These are phyloP conservation scores for Fusarium sp. DNA, from an alignment of 2,329 filamentous ascomycete genomes.

Conservation along the genomic window DNA sequence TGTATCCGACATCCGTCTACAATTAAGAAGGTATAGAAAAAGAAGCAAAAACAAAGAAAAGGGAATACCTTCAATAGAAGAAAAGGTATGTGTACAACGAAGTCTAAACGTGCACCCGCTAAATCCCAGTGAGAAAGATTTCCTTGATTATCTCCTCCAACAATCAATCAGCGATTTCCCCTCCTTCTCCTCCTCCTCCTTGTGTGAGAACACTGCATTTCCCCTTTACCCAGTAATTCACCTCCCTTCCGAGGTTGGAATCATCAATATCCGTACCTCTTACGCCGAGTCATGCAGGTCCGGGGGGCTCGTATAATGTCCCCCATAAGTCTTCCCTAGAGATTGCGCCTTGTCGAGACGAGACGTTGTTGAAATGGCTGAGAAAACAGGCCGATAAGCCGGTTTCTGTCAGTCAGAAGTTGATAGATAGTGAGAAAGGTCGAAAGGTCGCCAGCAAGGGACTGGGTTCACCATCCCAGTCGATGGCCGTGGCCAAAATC, in stretches of 20 bases:
- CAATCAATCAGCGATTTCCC: constrained; percentile 11
- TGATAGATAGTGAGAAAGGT: neutral
- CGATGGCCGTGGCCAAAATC: neutral
- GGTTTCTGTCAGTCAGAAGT: constrained; percentile 11
- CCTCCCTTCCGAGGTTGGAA: constrained; percentile 35
- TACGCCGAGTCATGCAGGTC: constrained; percentile 47
- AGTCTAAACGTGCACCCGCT: constrained; percentile 38
- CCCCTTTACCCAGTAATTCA: constrained; percentile 38
- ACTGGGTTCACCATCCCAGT: neutral
- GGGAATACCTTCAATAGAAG: constrained; percentile 9
- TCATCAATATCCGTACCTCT: constrained; percentile 36
- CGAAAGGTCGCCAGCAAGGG: neutral
- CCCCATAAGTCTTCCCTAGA: constrained; percentile 39
- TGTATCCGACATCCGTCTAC: constrained; percentile 38
- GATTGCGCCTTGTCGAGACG: constrained; percentile 15
- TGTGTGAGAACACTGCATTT: constrained; percentile 6
- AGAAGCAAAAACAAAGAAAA: constrained; percentile 16
- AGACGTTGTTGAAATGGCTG: constrained; percentile 32
- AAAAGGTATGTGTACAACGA: constrained; percentile 27
- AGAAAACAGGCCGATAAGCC: constrained; percentile 9
- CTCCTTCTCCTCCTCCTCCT: neutral
- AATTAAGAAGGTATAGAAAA: constrained; percentile 44
- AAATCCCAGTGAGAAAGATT: constrained; percentile 37
- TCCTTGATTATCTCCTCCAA: constrained; percentile 30
- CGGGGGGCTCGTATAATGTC: constrained; percentile 27